Base-by-base conservation (phyloP, 176 grass and related monocot genomes). In the Zizania latifolia region DNA sequence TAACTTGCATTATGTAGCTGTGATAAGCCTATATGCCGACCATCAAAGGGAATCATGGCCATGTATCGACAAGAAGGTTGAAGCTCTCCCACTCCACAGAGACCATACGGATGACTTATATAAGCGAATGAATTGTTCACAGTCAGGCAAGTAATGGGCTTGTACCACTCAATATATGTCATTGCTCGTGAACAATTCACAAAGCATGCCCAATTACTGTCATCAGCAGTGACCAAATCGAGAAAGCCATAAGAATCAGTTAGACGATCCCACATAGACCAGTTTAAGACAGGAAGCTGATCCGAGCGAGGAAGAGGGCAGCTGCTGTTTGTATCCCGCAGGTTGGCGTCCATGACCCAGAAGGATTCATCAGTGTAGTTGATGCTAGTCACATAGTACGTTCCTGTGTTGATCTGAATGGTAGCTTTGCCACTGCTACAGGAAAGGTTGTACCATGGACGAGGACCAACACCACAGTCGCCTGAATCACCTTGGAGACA, bases 51-150 rank as follows among this genome's bases (percentile, higher is more conserved):
- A 54, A 54, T 27, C 64, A n/a, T 45, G 10, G 71, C 71, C 39
- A 91, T 50, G 11, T 70, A 81, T 0, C 60, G 39, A 60, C 83
- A 90, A 1, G 63, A 90, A 34, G 62, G 51, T 12, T 71, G 23
- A 69, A 37, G 32, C 22, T 0, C 26, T 1, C 0, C 1, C 17
- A 48, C 16, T 0, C 0, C 10, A 50, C 75, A 85, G 10, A 0
- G 0, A 48, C 0, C 6, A 6, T 6, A 48, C 39, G 2, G 0
- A 10, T 41, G 0, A 10, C 13, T 41, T 35, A 76, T 50, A 43
- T 84, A 84, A 60, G 86, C 69, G 72, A 80, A 86, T 0, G 80
- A 79, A 29, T 32, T 24, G 12, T 73, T 72, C 0, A 3, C 1
- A 33, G 27, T 77, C 19, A 84, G 35, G 33, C 89, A 91, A 24